A percentile compares a stretch with the other conserved stretches of the same genome.
These are phyloP conservation scores for Phytophthora brassicae DNA, from an alignment of 352 stramenopile genomes.

Conservation along the genomic window DNA sequence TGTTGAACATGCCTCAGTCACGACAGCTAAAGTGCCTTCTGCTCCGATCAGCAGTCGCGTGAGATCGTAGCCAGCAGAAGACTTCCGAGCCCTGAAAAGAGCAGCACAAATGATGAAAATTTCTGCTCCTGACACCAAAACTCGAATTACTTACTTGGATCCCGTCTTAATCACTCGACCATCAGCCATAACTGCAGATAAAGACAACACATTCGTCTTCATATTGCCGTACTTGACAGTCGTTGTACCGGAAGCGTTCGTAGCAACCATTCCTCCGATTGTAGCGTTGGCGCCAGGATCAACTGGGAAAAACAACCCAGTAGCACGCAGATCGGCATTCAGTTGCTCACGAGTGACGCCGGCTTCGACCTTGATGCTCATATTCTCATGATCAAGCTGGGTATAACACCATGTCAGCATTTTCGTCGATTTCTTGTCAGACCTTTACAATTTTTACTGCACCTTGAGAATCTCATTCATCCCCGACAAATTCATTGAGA, in stretches of 20 bases:
- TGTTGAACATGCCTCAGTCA: conserved; percentile 82
- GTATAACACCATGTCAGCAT: neutral
- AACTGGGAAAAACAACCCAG: conserved; percentile 93
- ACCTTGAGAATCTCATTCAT: conserved; percentile 69
- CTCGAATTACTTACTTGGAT: conserved; percentile 48
- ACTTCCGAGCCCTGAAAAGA: conserved; percentile 84
- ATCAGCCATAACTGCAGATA: conserved; percentile 91
- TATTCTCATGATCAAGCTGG: conserved; percentile 47
- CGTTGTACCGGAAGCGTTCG: conserved; percentile 85
- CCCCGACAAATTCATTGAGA: conserved; percentile 88
- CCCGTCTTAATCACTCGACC: conserved; percentile 85
- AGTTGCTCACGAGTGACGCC: conserved; percentile 91
- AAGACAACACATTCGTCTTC: conserved; percentile 92
- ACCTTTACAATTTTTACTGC: neutral
- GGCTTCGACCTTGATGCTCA: conserved; percentile 90
- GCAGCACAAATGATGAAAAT: conserved; percentile 1
- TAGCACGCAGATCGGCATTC: conserved; percentile 80
- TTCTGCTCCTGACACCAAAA: neutral
- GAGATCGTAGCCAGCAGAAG: conserved; percentile 95
- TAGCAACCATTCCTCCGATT: conserved; percentile 93
- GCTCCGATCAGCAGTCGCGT: conserved; percentile 91
- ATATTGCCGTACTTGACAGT: conserved; percentile 93
- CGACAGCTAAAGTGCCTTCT: conserved; percentile 93
- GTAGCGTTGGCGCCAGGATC: conserved; percentile 95
- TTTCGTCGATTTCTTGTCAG: neutral